Conservation (phyloP, 1,284 basidiomycete genomes). For the Ustilago loliicola region DNA sequence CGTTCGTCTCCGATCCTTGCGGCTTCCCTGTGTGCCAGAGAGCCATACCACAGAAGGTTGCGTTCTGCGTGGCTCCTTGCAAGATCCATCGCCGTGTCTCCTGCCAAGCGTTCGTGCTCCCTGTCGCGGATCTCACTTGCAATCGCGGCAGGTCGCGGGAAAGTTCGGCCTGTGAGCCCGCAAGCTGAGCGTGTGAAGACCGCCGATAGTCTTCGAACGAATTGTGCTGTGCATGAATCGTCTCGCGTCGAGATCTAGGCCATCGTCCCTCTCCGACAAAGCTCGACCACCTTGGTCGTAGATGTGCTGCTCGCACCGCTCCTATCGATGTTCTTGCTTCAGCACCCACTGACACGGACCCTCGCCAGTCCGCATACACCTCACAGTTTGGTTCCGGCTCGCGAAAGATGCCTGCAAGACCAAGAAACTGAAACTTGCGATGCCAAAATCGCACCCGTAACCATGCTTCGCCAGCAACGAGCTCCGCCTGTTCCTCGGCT, state of each 20-base stretch:
- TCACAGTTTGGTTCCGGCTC: constrained; percentile 15
- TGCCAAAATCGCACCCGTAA: constrained; percentile 36
- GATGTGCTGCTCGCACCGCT: constrained; percentile 10
- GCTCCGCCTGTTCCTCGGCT: neutral
- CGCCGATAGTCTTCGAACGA: constrained; percentile 8
- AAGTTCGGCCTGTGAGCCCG: constrained; percentile 7
- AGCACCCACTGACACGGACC: constrained; percentile 19
- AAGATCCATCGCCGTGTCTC: constrained; percentile 45
- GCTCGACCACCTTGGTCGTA: constrained; percentile 33
- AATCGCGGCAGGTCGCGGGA: constrained; percentile 22
- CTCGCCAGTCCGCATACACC: constrained; percentile 34
- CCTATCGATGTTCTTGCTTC: neutral
- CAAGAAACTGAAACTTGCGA: constrained; percentile 34
- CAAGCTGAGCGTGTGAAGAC: constrained; percentile 13
- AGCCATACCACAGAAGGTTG: constrained; percentile 31
- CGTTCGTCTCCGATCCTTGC: neutral
- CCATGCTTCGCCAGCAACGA: constrained; percentile 15
- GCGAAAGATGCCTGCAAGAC: constrained; percentile 38
- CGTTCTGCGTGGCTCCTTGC: constrained; percentile 25
- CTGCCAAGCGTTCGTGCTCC: constrained; percentile 7
- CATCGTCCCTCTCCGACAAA: constrained; percentile 27
- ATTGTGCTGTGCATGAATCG: neutral
- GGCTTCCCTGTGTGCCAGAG: neutral
- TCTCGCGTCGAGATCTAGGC: constrained; percentile 13
- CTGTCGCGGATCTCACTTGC: constrained; percentile 2